Evolutionary conservation across 1,284 basidiomycete species (phyloP), one percentile per base, ranked within the genome.

Genomic region (Ustilago shanxiensis): DNA sequence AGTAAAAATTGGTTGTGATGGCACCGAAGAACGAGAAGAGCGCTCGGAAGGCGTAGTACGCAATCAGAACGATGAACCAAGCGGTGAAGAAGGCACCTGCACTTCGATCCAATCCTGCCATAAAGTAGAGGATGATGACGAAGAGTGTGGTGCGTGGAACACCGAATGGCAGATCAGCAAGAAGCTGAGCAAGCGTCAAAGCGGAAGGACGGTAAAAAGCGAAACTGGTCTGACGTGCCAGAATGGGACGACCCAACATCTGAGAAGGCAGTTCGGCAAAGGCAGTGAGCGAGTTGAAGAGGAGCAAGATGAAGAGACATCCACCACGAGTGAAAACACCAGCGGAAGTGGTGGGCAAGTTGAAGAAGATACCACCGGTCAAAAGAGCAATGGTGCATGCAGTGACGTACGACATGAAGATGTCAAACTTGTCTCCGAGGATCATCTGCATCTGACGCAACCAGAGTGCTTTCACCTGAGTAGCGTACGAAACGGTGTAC

Each of bases 321-420:
- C 93, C 91, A 35, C 93, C 94, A 73, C 94, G 90, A 52, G 96
- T 90, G 55, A 96, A 87, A 57, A 93, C 91, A 47, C 94, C 87
- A 50, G 89, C 69, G 7, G 83, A 81, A 9, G 85, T 81, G 26
- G 86, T 87, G 2, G 80, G 83, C 50, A 87, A 82, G 65, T 89
- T 85, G 87, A 95, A 95, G 61, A 95, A 90, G 49, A 93, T 90
- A 87, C 93, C 91, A 31, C 93, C 94, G 73, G 94, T 90, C 58
- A 96, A 90, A 54, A 96, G 86, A 56, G 93, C 91, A 35, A 94
- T 87, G 54, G 89, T 65, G 31, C 83, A 79, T 14, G 85, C 80
- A n/a, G 87, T 88, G 2, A 80, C 66, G 68, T 80, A 85, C 41
- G 75, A 80, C 67, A 80, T 85, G 83, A 89, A 89, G 55, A 95